These are phyloP conservation scores for Diaporthe velutina DNA, from an alignment of 2,329 filamentous ascomycete species.

Conservation along the genomic window DNA sequence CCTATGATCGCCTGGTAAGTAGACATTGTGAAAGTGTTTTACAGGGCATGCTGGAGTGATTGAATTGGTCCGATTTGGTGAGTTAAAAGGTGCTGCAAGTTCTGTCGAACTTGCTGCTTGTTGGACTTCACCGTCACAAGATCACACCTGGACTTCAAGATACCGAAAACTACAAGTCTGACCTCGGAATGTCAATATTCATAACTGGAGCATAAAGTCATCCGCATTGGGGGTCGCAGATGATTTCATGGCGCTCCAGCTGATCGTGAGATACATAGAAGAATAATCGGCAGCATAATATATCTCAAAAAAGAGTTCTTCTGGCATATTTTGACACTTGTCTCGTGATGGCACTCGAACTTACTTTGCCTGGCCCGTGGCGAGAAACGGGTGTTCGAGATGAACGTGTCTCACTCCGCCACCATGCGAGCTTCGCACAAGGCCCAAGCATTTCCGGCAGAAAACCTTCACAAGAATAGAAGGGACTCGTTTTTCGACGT, in stretches of 20 bases:
- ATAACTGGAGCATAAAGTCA: not conserved
- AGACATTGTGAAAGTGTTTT: not conserved
- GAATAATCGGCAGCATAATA: not conserved
- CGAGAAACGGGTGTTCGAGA: not conserved
- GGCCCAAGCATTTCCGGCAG: not conserved
- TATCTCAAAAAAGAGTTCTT: not conserved
- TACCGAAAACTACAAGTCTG: not conserved
- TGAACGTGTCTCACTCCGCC: conserved; percentile 14
- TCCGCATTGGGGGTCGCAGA: not conserved
- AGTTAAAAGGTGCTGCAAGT: not conserved
- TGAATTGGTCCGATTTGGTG: not conserved
- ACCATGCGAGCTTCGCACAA: conserved; percentile 8
- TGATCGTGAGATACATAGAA: not conserved
- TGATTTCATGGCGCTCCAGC: not conserved
- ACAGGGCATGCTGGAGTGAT: not conserved
- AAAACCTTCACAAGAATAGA: not conserved
- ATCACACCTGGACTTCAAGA: not conserved
- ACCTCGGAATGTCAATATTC: not conserved
- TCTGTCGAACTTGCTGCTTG: not conserved
- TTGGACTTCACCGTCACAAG: not conserved
- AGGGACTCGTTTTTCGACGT: too few relatives aligned
- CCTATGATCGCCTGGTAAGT: not conserved
- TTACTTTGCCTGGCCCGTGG: not conserved
- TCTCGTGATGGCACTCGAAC: not conserved
- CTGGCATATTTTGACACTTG: not conserved